Percentiles rank a stretch among this genome's conserved stretches.
Conservation (phyloP, 169 alveolate species). For the Eimeria mitis region DNA sequence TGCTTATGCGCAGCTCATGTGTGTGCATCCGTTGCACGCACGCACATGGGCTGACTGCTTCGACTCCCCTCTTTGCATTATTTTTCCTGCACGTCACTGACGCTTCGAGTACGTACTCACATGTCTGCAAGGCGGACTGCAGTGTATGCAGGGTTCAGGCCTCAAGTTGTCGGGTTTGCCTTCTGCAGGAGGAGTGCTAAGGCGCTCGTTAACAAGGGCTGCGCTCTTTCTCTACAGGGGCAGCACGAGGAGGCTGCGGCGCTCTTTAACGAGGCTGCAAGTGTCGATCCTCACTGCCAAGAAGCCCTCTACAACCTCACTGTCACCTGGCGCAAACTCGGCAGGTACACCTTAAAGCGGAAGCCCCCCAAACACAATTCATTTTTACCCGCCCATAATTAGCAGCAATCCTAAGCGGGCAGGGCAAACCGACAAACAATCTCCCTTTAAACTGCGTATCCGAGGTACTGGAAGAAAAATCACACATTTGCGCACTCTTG, state of each 20-base stretch:
- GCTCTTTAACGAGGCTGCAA: conserved; percentile 88
- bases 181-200: conserved; percentile 56
- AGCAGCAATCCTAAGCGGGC: neutral
- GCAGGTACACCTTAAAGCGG: neutral
- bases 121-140: neutral
- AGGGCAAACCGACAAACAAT: neutral
- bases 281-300: conserved; percentile 95
- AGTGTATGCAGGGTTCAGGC: neutral
- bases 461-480: too few relatives aligned
- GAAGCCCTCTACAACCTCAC: conserved; percentile 95
- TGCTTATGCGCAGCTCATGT: neutral
- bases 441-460: too few relatives aligned
- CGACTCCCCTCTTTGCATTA: neutral
- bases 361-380: neutral
- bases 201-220: conserved; percentile 96
- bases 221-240: conserved; percentile 90
- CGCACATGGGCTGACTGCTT: neutral
- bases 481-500: too few relatives aligned
- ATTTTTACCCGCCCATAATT: too few relatives aligned
- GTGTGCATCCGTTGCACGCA: neutral
- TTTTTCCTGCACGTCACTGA: neutral
- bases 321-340: conserved; percentile 45
- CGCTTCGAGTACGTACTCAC: neutral
- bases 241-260: conserved; percentile 37
- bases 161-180: neutral